phyloP scores from a whole-genome alignment of 2,329 filamentous ascomycete genomes.

The Botrytis elliptica region DNA sequence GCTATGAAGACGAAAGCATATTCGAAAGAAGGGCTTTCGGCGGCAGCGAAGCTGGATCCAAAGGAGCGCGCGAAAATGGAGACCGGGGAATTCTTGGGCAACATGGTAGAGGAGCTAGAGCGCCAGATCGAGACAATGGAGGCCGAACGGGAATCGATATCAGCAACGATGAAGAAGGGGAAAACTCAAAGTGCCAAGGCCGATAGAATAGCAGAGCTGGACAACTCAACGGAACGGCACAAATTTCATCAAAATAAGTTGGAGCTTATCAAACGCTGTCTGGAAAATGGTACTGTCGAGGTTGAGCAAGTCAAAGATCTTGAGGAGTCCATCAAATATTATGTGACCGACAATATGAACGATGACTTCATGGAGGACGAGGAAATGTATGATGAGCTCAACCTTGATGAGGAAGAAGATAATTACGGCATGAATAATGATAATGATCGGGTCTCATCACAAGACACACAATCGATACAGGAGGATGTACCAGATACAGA shows the following conservation, averaged over 20 bases:
- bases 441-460: slow-evolving; percentile 86
- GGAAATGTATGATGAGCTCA: slow-evolving; percentile 89
- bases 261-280: slow-evolving; percentile 81
- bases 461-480: slow-evolving; percentile 89
- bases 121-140: slow-evolving; percentile 91
- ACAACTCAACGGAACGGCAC: slow-evolving; percentile 81
- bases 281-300: slow-evolving; percentile 92
- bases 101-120: slow-evolving; percentile 88
- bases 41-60: slow-evolving; percentile 91
- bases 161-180: slow-evolving; percentile 89
- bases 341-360: slow-evolving; percentile 85
- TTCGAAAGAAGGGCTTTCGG: slow-evolving; percentile 93
- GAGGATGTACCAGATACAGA: slow-evolving; percentile 72
- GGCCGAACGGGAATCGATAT: slow-evolving; percentile 82
- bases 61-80: slow-evolving; percentile 95
- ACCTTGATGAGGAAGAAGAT: slow-evolving; percentile 89
- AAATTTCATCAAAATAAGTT: slow-evolving; percentile 96
- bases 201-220: slow-evolving; percentile 84
- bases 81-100: slow-evolving; percentile 78
- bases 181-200: slow-evolving; percentile 83
- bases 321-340: slow-evolving; percentile 92
- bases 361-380: slow-evolving; percentile 94
- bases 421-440: slow-evolving; percentile 78
- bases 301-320: slow-evolving; percentile 82
- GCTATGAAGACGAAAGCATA: slow-evolving; percentile 99